A percentile compares a stretch with the other conserved stretches of the same genome.
Conservation (phyloP, 2,329 filamentous ascomycete species). For the Raffaelea arxii region DNA sequence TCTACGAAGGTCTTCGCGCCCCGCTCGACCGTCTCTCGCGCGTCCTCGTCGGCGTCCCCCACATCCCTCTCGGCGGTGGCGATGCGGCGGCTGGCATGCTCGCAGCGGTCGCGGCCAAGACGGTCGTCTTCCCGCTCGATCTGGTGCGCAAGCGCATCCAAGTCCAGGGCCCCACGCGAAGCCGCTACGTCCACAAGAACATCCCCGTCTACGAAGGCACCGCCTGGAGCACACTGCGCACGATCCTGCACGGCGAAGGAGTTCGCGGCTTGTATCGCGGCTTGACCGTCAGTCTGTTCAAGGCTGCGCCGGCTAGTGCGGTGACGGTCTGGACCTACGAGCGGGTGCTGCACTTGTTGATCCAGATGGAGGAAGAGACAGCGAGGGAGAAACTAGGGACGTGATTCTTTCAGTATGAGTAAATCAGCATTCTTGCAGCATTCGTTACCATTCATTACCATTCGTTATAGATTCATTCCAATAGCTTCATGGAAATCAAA, state of each 20-base stretch:
- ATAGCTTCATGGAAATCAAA: too few species aligned
- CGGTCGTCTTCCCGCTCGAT: constrained; percentile 84
- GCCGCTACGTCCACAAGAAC: constrained; percentile 70
- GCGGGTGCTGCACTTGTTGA: constrained; percentile 54
- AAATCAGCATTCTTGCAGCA: constrained; percentile 14
- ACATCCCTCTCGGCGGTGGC: constrained; percentile 60
- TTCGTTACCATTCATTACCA: not conserved
- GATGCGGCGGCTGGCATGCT: constrained; percentile 76
- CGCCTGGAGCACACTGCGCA: constrained; percentile 53
- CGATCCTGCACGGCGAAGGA: constrained; percentile 66
- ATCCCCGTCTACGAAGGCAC: constrained; percentile 73
- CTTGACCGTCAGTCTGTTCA: constrained; percentile 77
- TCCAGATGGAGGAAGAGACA: constrained; percentile 21
- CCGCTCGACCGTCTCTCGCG: constrained; percentile 38
- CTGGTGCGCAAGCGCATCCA: constrained; percentile 88
- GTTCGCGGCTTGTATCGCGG: constrained; percentile 77
- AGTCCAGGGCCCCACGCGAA: constrained; percentile 82
- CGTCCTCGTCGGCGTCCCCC: not conserved
- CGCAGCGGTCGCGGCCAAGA: constrained; percentile 77
- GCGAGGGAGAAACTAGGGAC: not conserved
- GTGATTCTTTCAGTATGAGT: not conserved
- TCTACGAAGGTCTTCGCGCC: constrained; percentile 68
- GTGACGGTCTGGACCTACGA: constrained; percentile 96
- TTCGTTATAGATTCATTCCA: too few species aligned
- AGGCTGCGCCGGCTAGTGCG: constrained; percentile 86